Evolutionary conservation across 805 yeast species (phyloP).

Genomic region (Tetrapisispora nanseiensis): DNA sequence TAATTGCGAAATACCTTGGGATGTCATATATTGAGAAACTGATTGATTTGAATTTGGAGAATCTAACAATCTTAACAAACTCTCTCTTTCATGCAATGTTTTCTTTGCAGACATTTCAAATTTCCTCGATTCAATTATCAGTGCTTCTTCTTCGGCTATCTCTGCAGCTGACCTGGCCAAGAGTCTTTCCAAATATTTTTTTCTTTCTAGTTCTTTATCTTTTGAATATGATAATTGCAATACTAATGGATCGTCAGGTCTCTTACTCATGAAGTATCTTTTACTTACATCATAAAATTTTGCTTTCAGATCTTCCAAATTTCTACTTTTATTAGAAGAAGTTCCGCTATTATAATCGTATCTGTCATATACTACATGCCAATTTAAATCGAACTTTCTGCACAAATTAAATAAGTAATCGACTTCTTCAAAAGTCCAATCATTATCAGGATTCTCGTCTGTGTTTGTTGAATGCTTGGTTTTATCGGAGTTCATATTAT

Average conservation of each 20-base stretch:
- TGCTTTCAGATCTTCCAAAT: constrained; percentile 73
- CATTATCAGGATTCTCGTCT: constrained; percentile 8
- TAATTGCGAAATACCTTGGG: constrained; percentile 83
- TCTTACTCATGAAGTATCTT: constrained; percentile 38
- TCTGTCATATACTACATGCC: constrained; percentile 61
- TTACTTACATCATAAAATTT: constrained; percentile 66
- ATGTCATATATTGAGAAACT: constrained; percentile 65
- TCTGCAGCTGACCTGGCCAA: constrained; percentile 87
- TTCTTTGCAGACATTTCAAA: constrained; percentile 89
- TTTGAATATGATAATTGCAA: constrained; percentile 62
- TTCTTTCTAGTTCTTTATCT: constrained; percentile 66
- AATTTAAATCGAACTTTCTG: constrained; percentile 40
- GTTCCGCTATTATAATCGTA: constrained; percentile 26
- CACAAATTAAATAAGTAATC: constrained; percentile 66
- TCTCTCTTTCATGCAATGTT: constrained; percentile 73
- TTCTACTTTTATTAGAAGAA: constrained; percentile 25
- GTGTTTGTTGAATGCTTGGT: no score
- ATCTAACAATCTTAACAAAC: constrained; percentile 67
- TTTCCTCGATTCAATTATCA: constrained; percentile 84
- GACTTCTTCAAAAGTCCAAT: constrained; percentile 75
- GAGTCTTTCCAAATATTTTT: constrained; percentile 66
- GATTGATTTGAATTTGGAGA: constrained; percentile 76
- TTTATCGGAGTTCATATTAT: no score
- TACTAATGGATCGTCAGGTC: constrained; percentile 41
- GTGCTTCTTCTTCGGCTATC: constrained; percentile 93